Evolutionary conservation across 805 yeast genomes (phyloP), one percentile per base, ranked within the genome.

Genomic region (Metschnikowia koreensis): DNA sequence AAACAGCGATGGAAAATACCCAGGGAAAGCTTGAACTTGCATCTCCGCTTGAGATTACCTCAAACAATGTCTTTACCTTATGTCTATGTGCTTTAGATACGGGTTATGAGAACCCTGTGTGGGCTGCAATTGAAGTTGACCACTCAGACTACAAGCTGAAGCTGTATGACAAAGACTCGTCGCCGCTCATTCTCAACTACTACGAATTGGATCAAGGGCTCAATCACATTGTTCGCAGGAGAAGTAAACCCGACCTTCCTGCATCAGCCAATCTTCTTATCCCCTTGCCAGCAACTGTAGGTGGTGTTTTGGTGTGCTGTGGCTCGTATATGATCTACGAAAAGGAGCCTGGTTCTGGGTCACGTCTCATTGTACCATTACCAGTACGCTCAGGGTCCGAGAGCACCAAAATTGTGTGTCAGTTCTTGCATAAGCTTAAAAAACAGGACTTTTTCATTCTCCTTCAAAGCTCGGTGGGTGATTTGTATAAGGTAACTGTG

Each of bases 201-300:
- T 93, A 93, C 68, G 93, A 89, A 61, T 69, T 92, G 27, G 97
- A 94, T 65, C 76, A 89, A 39, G 97, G 97, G 0, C 71, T 93
- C 44, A 92, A 92, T 62, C 87, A 86, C 63, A 80, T 92, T 1
- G 75, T 87, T 1, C 79, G 77, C 51, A 76, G 75, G 29, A 58
- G 55, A 34, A 46, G 58, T 37, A 36, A 63, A 9, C 52, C 51
- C n/a, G 46, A 42, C 1, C 57, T 26, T 52, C 76, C 62, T 6
- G 40, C 52, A 4, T 58, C 69, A 1, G 71, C 92, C 1, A 81
- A 76, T 54, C 71, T 79, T 49, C 53, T 92, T 7, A 55, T 89
- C n/a, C 73, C 85, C 0, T 73, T 91, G 13, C 97, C 97, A 0
- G 88, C 86, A 2, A 85, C 82, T 7, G 68, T 72, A n/a, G 84